Percentiles rank a stretch among this genome's conserved stretches.
phyloP scores from a whole-genome alignment of 805 yeast genomes.

The Wickerhamiella qilinensis region DNA sequence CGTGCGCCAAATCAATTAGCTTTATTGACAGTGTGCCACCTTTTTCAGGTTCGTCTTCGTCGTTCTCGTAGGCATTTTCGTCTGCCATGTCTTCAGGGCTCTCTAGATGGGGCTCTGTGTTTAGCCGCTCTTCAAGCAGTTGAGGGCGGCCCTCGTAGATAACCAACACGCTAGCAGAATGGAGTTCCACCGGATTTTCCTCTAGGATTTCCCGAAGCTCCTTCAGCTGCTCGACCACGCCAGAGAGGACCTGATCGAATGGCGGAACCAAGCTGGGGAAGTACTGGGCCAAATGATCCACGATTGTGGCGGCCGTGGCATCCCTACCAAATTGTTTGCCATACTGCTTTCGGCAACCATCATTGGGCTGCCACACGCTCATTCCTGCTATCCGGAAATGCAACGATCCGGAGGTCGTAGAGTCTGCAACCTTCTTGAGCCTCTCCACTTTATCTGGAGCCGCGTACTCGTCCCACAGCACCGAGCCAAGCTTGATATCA shows the following conservation, averaged over 20 bases:
- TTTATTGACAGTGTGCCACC: constrained; percentile 33
- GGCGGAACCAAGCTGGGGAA: constrained; percentile 9
- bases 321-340: constrained; percentile 59
- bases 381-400: constrained; percentile 79
- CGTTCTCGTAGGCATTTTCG: constrained; percentile 21
- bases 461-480: constrained; percentile 45
- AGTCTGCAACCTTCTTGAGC: constrained; percentile 41
- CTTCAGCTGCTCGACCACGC: constrained; percentile 27
- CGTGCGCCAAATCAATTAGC: constrained; percentile 85
- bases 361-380: constrained; percentile 31
- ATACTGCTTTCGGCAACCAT: constrained; percentile 30
- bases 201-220: constrained; percentile 48
- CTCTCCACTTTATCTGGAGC: constrained; percentile 44
- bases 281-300: constrained; percentile 34
- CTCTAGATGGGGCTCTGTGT: neutral
- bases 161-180: constrained; percentile 32
- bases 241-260: neutral
- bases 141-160: constrained; percentile 51
- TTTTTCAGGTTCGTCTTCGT: constrained; percentile 13
- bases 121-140: constrained; percentile 34
- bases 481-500: constrained; percentile 70
- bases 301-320: constrained; percentile 28
- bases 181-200: constrained; percentile 22
- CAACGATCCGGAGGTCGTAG: constrained; percentile 70
- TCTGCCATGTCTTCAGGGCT: constrained; percentile 1